Evolutionary conservation across 768 basidiomycete species (phyloP), one percentile per base, ranked within the genome.

Genomic region (Lactifluus pinguis): DNA sequence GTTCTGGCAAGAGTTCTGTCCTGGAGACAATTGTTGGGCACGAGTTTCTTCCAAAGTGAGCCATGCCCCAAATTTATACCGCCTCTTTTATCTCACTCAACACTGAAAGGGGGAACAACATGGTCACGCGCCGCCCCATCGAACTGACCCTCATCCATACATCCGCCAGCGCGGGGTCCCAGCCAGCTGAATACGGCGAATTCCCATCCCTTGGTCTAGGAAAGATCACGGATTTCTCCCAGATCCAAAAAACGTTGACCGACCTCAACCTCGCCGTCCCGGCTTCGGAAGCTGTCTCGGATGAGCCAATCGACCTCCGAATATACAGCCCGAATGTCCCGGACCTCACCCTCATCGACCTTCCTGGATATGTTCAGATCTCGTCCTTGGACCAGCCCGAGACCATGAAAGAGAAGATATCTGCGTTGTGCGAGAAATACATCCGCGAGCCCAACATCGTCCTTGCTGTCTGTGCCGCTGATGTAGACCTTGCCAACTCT

Each of bases 391-490:
- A 99, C 76, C 97, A 99, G 70, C 97, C 97, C 0, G 95, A 98
- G 65, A 78, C 80, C 19, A 81, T 99, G 62, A 97, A 92, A 71
- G 92, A 95, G 69, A 95, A 98, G 73, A 95, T 99, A 63, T 77
- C 89, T 0, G 68, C 71, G 9, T 77, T 99, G 0, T 98, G 97
- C 73, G 97, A 98, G 59, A 91, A 86, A 70, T 99, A 99, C 72
- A 99, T 99, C 68, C 85, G 91, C n/a, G 93, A 98, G 71, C 95
- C 97, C n/a, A 99, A 99, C 72, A 93, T 99, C 72, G 89, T 98
- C 67, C 83, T 99, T n/a, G 95, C 97, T 5, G 92, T 99, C 17
- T 99, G 97, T 70, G 91, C 97, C 8, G 97, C 97, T 8, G 95
- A 99, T 71, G 97, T 99, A 57, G 97, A 99, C 75, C 80, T 99